These are phyloP conservation scores for Hirschioporus abietinus DNA, from an alignment of 768 basidiomycete species.

Conservation along the genomic window DNA sequence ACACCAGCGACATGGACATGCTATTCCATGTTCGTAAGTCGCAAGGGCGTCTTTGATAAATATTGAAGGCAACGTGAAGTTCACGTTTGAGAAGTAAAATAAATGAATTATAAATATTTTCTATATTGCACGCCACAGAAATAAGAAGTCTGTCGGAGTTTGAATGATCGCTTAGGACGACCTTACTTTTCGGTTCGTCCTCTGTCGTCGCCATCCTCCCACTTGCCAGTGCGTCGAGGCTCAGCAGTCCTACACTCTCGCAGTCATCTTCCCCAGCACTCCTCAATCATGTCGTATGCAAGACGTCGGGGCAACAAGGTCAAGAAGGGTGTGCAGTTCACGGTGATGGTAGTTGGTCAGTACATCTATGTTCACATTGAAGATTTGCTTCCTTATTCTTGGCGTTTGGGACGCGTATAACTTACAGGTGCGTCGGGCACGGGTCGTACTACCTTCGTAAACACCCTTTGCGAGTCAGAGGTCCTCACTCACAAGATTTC, in stretches of 20 bases:
- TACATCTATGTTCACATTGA: slow-evolving; percentile 17
- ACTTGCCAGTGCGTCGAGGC: slow-evolving; percentile 3
- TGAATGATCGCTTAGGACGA: slow-evolving; percentile 19
- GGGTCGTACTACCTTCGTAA: slow-evolving; percentile 97
- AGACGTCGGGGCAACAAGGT: slow-evolving; percentile 90
- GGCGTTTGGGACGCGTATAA: slow-evolving; percentile 8
- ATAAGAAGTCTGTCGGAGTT: slow-evolving; percentile 17
- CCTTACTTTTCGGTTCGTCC: slow-evolving; percentile 16
- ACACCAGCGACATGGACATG: not conserved
- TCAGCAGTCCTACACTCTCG: not conserved
- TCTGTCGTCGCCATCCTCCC: slow-evolving; percentile 14
- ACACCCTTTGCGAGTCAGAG: slow-evolving; percentile 96
- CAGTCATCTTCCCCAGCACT: not conserved
- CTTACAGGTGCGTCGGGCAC: slow-evolving; percentile 89
- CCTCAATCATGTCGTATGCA: slow-evolving; percentile 68
- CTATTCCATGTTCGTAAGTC: not conserved
- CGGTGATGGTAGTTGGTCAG: slow-evolving; percentile 95
- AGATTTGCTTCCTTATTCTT: slow-evolving; percentile 14
- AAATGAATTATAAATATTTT: not conserved
- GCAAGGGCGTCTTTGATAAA: not conserved
- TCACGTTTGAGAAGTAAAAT: not conserved
- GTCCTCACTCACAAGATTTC: slow-evolving; percentile 84
- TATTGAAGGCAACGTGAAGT: not conserved
- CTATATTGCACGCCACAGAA: not conserved
- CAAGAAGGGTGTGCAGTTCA: slow-evolving; percentile 99